These are phyloP conservation scores for Arthrinium puccinioides DNA, from an alignment of 2,329 filamentous ascomycete species.

Conservation along the genomic window DNA sequence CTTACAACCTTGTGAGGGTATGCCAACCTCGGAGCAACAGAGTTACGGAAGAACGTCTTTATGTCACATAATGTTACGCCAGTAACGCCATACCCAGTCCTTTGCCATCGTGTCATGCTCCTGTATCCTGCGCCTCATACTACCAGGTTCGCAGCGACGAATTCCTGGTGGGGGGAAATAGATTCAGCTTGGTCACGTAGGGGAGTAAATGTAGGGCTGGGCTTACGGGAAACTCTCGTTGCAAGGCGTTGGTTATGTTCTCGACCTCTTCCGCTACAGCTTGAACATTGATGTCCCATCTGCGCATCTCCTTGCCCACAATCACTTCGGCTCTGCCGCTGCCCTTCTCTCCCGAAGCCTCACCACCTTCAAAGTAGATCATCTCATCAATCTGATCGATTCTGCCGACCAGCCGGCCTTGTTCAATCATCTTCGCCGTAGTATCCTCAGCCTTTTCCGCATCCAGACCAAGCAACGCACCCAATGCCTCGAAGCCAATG, in stretches of 20 bases:
- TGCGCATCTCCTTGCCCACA: slow-evolving; percentile 64
- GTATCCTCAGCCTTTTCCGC: slow-evolving; percentile 82
- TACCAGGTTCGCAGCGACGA: slow-evolving; percentile 47
- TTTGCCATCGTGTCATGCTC: slow-evolving; percentile 2
- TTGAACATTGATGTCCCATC: slow-evolving; percentile 87
- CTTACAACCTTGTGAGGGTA: not conserved
- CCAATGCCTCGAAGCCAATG: slow-evolving; percentile 70
- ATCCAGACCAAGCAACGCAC: slow-evolving; percentile 68
- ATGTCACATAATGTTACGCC: slow-evolving; percentile 1
- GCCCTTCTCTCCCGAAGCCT: slow-evolving; percentile 61
- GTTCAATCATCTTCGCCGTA: slow-evolving; percentile 92
- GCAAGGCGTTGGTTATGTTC: slow-evolving; percentile 72
- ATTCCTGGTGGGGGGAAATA: slow-evolving; percentile 32
- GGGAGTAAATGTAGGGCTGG: slow-evolving; percentile 4
- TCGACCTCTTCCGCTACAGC: slow-evolving; percentile 85
- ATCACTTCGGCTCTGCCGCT: slow-evolving; percentile 57
- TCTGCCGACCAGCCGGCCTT: slow-evolving; percentile 75
- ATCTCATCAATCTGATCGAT: slow-evolving; percentile 91
- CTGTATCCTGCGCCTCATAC: slow-evolving; percentile 21
- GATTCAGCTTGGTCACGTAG: slow-evolving; percentile 5
- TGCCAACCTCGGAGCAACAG: slow-evolving; percentile 2
- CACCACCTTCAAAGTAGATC: slow-evolving; percentile 77
- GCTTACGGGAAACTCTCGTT: slow-evolving; percentile 67
- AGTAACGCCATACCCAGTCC: slow-evolving; percentile 3
- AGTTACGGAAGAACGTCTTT: not conserved